Conservation (phyloP, 2,329 filamentous ascomycete genomes). For the Hymenoscyphus fraxineus region DNA sequence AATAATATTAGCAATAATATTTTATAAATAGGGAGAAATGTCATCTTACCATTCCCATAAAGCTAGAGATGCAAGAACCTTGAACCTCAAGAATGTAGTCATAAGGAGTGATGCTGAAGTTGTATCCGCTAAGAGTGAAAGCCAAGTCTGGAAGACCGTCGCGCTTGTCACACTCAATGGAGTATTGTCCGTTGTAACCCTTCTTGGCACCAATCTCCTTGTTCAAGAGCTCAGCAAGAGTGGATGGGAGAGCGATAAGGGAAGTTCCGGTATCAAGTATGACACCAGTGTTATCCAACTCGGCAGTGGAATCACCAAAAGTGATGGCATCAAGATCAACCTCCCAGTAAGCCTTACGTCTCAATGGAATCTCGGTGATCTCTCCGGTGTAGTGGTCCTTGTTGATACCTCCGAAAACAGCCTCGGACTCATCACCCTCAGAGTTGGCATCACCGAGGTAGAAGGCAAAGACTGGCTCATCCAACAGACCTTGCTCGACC, state of each 20-base stretch:
- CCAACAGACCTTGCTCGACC: constrained; percentile 82
- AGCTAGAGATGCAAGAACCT: constrained; percentile 93
- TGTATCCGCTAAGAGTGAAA: constrained; percentile 84
- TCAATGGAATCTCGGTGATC: constrained; percentile 87
- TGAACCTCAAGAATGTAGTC: constrained; percentile 97
- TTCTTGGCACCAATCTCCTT: constrained; percentile 98
- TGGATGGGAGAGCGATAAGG: constrained; percentile 87
- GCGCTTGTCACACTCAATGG: constrained; percentile 82
- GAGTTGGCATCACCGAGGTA: constrained; percentile 76
- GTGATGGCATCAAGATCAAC: constrained; percentile 91
- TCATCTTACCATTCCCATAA: constrained; percentile 81
- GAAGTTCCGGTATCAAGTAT: constrained; percentile 99
- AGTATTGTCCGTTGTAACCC: constrained; percentile 95
- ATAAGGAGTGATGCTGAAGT: constrained; percentile 83
- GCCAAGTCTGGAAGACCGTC: constrained; percentile 82
- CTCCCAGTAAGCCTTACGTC: constrained; percentile 99
- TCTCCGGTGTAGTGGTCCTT: constrained; percentile 77
- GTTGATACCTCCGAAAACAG: constrained; percentile 85
- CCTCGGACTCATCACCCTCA: constrained; percentile 76
- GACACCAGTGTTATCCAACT: constrained; percentile 90
- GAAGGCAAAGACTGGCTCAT: constrained; percentile 93
- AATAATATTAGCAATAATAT: constrained; percentile 72
- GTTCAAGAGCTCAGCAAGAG: constrained; percentile 94
- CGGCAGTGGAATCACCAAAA: constrained; percentile 79
- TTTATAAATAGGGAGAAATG: constrained; percentile 40